These are phyloP conservation scores for Linaria vulgaris DNA, from an alignment of 257 asterid genomes.

Conservation along the genomic window DNA sequence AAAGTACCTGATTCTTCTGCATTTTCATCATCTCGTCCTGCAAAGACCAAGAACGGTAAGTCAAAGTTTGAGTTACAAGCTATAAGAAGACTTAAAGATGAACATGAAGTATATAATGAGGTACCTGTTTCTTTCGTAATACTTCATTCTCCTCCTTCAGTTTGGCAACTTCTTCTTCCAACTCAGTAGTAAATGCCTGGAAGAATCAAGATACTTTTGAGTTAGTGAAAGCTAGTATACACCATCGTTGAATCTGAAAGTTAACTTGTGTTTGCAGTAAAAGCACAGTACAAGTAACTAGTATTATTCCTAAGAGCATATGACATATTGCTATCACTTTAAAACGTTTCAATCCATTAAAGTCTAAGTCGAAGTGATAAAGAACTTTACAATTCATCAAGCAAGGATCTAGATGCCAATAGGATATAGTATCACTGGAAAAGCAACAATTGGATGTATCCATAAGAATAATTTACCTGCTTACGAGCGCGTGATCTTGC, in stretches of 20 bases:
- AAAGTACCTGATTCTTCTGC: constrained; percentile 53
- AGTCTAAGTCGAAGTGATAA: background rate
- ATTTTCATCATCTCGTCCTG: constrained; percentile 46
- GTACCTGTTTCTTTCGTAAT: constrained; percentile 72
- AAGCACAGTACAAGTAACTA: background rate
- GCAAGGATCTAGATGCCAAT: background rate
- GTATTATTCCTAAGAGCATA: too few relatives aligned
- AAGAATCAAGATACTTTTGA: constrained; percentile 8
- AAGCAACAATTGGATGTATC: background rate
- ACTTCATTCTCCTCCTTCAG: constrained; percentile 82
- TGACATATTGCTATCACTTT: too few relatives aligned
- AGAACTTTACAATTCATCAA: background rate
- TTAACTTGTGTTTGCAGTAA: constrained; percentile 4
- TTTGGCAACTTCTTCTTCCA: constrained; percentile 91
- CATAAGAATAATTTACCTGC: constrained; percentile 52
- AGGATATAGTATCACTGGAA: background rate
- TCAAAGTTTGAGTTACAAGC: constrained; percentile 5
- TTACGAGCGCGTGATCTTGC: constrained; percentile 96
- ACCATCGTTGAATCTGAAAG: background rate
- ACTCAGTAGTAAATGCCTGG: constrained; percentile 79
- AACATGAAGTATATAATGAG: background rate
- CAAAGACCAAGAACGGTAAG: constrained; percentile 19
- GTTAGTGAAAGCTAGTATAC: background rate
- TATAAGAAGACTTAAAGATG: background rate
- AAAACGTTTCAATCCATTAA: too few relatives aligned